Percentiles rank a stretch among this genome's conserved stretches.
Conservation (phyloP, 202 grass and related monocot species). For the Eragrostis tef region DNA sequence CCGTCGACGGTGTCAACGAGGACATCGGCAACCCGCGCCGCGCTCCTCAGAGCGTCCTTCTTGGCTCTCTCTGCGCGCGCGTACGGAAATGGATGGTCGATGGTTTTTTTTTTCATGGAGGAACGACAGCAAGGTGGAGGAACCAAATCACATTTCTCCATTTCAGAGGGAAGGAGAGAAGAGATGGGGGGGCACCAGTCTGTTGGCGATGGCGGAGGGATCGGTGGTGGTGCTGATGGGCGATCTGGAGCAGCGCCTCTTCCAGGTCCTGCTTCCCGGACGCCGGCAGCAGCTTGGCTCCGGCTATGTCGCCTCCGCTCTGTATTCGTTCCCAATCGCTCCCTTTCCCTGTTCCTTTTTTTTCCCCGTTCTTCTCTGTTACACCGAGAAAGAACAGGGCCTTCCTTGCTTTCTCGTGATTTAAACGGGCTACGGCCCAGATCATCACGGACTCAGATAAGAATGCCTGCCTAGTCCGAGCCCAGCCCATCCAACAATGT, state of each 20-base stretch:
- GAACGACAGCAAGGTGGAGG: background rate
- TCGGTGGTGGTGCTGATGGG: constrained; percentile 60
- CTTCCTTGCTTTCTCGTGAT: too few species aligned
- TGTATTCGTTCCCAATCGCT: background rate
- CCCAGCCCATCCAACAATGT: too few species aligned
- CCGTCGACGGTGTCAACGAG: constrained; percentile 71
- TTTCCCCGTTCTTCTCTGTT: too few species aligned
- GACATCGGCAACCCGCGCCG: constrained; percentile 53
- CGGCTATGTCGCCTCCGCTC: background rate
- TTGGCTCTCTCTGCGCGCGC: constrained; percentile 43
- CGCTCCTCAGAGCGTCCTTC: constrained; percentile 59
- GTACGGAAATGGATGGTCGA: too few species aligned
- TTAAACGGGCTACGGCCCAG: too few species aligned
- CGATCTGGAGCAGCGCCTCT: constrained; percentile 63
- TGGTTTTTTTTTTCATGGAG: too few species aligned
- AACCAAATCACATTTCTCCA: background rate
- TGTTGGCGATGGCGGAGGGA: constrained; percentile 52
- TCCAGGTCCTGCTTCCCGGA: constrained; percentile 47
- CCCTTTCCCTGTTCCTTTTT: too few species aligned
- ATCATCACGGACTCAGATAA: too few species aligned
- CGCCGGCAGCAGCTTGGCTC: background rate
- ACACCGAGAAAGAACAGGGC: too few species aligned
- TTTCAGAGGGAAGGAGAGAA: background rate
- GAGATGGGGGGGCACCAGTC: background rate
- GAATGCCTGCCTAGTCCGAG: too few species aligned